These are phyloP conservation scores for Streptanthus diversifolius DNA, from an alignment of 345 rosid genomes.

Conservation along the genomic window DNA sequence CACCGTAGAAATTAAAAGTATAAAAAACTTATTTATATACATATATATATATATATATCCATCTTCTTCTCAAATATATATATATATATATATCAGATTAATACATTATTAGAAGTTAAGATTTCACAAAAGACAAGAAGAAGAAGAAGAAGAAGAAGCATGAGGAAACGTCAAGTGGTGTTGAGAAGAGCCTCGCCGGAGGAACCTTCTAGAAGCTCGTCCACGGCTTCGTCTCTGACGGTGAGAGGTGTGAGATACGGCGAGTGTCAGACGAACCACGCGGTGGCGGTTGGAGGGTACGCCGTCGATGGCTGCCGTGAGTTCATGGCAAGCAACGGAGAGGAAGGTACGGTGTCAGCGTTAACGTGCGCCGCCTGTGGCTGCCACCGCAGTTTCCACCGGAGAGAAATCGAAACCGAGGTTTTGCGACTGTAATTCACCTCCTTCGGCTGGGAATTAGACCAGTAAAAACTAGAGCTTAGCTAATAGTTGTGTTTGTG, in stretches of 20 bases:
- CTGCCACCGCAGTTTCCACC: conserved; percentile 68
- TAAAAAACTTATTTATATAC: too few species aligned
- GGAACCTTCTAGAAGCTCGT: conserved; percentile 38
- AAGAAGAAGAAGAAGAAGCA: neutral
- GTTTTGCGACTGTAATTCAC: conserved; percentile 51
- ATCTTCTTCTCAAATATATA: conserved; percentile 15
- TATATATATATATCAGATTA: conserved; percentile 7
- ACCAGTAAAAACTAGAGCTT: conserved; percentile 5
- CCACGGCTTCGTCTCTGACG: conserved; percentile 26
- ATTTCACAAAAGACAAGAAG: conserved; percentile 1
- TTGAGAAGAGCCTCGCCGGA: conserved; percentile 38
- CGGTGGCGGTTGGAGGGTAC: conserved; percentile 37
- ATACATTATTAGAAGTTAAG: neutral
- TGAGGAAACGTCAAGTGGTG: conserved; percentile 41
- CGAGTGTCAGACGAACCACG: conserved; percentile 42
- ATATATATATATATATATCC: neutral
- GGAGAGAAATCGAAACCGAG: conserved; percentile 55
- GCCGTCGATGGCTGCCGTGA: conserved; percentile 42
- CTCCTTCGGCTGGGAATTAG: conserved; percentile 42
- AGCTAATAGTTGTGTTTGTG: conserved; percentile 7
- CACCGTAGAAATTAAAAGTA: conserved; percentile 18
- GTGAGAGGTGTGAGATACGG: conserved; percentile 35
- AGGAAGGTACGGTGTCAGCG: conserved; percentile 34
- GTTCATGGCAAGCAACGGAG: conserved; percentile 34
- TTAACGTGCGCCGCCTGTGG: conserved; percentile 77